phyloP scores from a whole-genome alignment of 2,329 filamentous ascomycete genomes.

The Penicillium sclerotigenum region DNA sequence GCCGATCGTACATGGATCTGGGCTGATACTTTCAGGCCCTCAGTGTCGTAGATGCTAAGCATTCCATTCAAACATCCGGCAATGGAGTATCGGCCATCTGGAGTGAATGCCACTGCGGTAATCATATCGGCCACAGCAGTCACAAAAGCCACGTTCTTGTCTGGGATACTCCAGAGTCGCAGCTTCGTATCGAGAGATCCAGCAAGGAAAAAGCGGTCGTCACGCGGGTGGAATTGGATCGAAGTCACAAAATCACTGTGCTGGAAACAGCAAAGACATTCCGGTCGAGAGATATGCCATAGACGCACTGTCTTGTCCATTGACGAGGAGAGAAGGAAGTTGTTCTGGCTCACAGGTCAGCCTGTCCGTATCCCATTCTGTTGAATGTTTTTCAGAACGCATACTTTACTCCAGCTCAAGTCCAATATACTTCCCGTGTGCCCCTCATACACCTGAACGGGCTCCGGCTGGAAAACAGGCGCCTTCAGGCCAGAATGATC shows the following conservation, averaged over 20 bases:
- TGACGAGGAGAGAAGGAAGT: conserved; percentile 89
- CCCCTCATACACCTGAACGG: conserved; percentile 74
- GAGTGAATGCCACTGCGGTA: conserved; percentile 89
- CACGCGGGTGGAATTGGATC: conserved; percentile 87
- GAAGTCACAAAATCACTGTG: conserved; percentile 95
- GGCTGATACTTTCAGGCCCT: conserved; percentile 76
- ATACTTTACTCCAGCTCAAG: conserved; percentile 88
- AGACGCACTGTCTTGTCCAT: conserved; percentile 97
- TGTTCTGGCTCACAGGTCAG: conserved; percentile 58
- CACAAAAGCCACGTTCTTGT: conserved; percentile 85
- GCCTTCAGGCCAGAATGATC: conserved; percentile 69
- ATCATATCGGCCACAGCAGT: conserved; percentile 79
- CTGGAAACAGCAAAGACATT: conserved; percentile 90
- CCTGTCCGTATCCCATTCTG: background rate
- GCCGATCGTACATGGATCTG: conserved; percentile 93
- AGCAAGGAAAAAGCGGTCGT: conserved; percentile 94
- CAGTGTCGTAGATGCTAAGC: conserved; percentile 89
- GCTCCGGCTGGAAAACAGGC: conserved; percentile 80
- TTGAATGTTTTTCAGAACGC: conserved; percentile 1
- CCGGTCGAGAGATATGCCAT: conserved; percentile 82
- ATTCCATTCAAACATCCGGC: conserved; percentile 82
- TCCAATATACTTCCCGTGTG: conserved; percentile 86
- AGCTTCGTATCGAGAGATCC: conserved; percentile 87
- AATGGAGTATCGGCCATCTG: conserved; percentile 84
- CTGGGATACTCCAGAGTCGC: conserved; percentile 92